phyloP scores from a whole-genome alignment of 2,329 filamentous ascomycete species.

The Myriosclerotinia scirpicola region DNA sequence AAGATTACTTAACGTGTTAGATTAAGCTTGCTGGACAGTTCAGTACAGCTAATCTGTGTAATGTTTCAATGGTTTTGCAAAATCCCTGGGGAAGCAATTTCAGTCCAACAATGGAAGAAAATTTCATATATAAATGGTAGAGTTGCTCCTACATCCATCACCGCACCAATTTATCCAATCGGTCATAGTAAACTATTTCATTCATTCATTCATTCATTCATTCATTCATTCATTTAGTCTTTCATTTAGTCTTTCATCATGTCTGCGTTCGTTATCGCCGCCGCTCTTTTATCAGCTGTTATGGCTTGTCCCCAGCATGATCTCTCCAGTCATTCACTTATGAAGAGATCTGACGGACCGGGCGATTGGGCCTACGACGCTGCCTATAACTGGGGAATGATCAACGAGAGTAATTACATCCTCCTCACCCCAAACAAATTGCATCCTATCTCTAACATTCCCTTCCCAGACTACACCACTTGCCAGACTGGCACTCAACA shows the following conservation, averaged over 20 bases:
- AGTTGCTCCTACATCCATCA: neutral
- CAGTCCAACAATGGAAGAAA: neutral
- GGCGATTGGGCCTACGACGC: slow-evolving; percentile 42
- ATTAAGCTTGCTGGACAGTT: neutral
- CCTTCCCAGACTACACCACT: slow-evolving; percentile 43
- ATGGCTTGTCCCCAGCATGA: slow-evolving; percentile 33
- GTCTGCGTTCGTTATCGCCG: slow-evolving; percentile 19
- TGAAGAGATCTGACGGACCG: slow-evolving; percentile 24
- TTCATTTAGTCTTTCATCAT: neutral
- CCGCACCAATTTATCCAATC: neutral
- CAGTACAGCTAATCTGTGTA: neutral
- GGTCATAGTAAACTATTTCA: neutral
- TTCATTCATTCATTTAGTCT: neutral
- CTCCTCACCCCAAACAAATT: neutral
- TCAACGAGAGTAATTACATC: slow-evolving; percentile 38
- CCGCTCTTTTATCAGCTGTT: slow-evolving; percentile 22
- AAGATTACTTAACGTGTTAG: neutral
- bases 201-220: neutral
- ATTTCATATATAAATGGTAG: slow-evolving; percentile 4
- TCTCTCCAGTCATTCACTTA: slow-evolving; percentile 22
- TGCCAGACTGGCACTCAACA: slow-evolving; percentile 54
- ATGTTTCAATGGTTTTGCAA: neutral
- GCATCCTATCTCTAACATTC: neutral
- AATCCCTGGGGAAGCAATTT: neutral
- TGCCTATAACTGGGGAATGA: slow-evolving; percentile 45